Percentiles rank a stretch among this genome's conserved stretches.
phyloP scores from a whole-genome alignment of 495 filamentous ascomycete genomes.

The Hypoxylon intermedium region DNA sequence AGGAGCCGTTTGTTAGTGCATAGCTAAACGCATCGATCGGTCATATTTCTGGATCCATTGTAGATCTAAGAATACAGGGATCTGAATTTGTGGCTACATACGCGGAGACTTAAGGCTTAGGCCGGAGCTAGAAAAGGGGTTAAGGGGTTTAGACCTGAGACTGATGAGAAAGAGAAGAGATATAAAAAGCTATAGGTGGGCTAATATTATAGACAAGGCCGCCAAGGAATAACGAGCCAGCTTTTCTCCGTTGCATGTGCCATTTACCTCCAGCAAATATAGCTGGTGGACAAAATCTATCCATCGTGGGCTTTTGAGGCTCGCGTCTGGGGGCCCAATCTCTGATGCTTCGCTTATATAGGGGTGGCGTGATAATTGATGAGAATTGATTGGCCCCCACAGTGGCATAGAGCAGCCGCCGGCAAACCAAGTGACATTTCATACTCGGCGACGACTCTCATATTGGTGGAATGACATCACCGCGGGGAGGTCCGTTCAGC shows the following conservation, averaged over 20 bases:
- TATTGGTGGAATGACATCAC: conserved; percentile 19
- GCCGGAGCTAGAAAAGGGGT: too few relatives aligned
- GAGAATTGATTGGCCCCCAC: neutral
- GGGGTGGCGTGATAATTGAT: conserved; percentile 1
- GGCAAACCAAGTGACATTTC: neutral
- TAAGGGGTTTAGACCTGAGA: too few relatives aligned
- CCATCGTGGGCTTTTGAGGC: neutral
- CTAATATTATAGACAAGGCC: too few relatives aligned
- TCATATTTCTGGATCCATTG: neutral
- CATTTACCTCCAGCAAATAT: neutral
- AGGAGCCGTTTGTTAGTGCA: neutral
- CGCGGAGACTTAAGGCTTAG: neutral
- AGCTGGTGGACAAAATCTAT: neutral
- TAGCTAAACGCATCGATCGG: too few relatives aligned
- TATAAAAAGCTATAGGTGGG: too few relatives aligned
- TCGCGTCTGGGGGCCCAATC: neutral
- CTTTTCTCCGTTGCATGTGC: too few relatives aligned
- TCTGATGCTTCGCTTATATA: neutral
- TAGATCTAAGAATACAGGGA: too few relatives aligned
- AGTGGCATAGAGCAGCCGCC: neutral
- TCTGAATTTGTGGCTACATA: neutral
- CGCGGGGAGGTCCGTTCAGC: conserved; percentile 11
- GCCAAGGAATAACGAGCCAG: too few relatives aligned
- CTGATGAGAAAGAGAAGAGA: too few relatives aligned
- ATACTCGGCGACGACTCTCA: neutral